A percentile compares a stretch with the other conserved stretches of the same genome.
Conservation (phyloP, 1,139 yeast genomes). For the Geotrichum aggregatum region DNA sequence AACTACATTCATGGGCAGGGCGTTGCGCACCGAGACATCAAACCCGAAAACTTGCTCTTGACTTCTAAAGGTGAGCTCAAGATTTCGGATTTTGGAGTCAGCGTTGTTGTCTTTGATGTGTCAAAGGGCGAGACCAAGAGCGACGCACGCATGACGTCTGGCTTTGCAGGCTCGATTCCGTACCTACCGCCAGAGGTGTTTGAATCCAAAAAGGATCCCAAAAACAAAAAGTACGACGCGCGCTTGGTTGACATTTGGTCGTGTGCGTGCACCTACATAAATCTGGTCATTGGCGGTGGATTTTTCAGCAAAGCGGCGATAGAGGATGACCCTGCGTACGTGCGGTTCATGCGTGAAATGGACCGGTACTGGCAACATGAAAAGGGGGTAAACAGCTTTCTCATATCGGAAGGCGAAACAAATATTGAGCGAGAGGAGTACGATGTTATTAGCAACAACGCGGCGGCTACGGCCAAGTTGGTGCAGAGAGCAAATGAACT, state of each 20-base stretch:
- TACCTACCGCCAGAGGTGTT: conserved; percentile 88
- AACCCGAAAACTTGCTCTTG: conserved; percentile 64
- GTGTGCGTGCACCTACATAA: conserved; percentile 86
- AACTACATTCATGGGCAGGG: conserved; percentile 68
- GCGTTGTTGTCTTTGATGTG: conserved; percentile 20
- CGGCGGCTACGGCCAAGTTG: conserved; percentile 4
- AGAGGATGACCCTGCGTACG: conserved; percentile 31
- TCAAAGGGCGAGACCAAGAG: conserved; percentile 13
- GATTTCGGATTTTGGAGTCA: conserved; percentile 57
- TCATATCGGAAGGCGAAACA: conserved; percentile 16
- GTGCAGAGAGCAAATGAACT: conserved; percentile 6
- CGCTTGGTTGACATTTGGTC: conserved; percentile 85
- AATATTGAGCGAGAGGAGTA: conserved; percentile 14
- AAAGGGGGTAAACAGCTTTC: conserved; percentile 28
- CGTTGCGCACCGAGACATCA: conserved; percentile 68
- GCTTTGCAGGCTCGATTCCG: conserved; percentile 64
- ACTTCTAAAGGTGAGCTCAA: conserved; percentile 67
- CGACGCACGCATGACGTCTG: conserved; percentile 19
- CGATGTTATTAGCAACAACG: conserved; percentile 11
- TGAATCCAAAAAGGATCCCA: conserved; percentile 28
- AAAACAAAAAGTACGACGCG: conserved; percentile 56
- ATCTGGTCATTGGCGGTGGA: conserved; percentile 51
- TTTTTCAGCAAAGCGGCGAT: conserved; percentile 35
- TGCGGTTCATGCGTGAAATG: conserved; percentile 25
- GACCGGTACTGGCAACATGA: conserved; percentile 64